phyloP scores from a whole-genome alignment of 2,329 filamentous ascomycete genomes.

The Scorias spongiosa region DNA sequence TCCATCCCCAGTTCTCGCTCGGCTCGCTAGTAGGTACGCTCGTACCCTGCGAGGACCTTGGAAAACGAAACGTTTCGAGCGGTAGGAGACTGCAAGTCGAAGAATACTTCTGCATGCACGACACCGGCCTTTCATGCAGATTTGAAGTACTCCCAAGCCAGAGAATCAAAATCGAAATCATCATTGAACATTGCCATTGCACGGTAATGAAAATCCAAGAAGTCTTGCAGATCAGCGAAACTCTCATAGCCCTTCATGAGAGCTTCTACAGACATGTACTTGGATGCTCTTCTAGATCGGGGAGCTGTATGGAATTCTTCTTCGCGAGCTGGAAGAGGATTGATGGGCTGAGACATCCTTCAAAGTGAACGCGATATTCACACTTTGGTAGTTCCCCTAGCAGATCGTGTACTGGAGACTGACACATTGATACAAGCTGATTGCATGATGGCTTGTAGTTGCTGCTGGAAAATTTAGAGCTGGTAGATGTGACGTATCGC shows the following conservation, averaged over 20 bases:
- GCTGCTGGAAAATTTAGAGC: too few species aligned
- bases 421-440: slow-evolving; percentile 24
- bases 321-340: slow-evolving; percentile 55
- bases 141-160: slow-evolving; percentile 57
- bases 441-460: too few species aligned
- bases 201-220: slow-evolving; percentile 64
- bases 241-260: slow-evolving; percentile 48
- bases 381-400: slow-evolving; percentile 53
- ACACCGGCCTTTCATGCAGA: slow-evolving; percentile 50
- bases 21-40: slow-evolving; percentile 43
- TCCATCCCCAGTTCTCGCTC: slow-evolving; percentile 48
- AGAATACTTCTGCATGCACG: slow-evolving; percentile 62
- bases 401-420: slow-evolving; percentile 41
- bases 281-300: slow-evolving; percentile 32
- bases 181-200: slow-evolving; percentile 55
- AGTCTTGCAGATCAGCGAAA: slow-evolving; percentile 61
- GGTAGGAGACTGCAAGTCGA: slow-evolving; percentile 64
- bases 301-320: slow-evolving; percentile 49
- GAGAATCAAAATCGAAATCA: slow-evolving; percentile 54
- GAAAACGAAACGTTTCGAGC: slow-evolving; percentile 46
- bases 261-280: slow-evolving; percentile 45
- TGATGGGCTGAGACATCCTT: slow-evolving; percentile 55
- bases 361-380: slow-evolving; percentile 69
- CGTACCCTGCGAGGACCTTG: slow-evolving; percentile 50
- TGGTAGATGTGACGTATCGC: too few species aligned